Evolutionary conservation across 441 rosid genomes (phyloP).

Genomic region (Raphanus hybrid): DNA sequence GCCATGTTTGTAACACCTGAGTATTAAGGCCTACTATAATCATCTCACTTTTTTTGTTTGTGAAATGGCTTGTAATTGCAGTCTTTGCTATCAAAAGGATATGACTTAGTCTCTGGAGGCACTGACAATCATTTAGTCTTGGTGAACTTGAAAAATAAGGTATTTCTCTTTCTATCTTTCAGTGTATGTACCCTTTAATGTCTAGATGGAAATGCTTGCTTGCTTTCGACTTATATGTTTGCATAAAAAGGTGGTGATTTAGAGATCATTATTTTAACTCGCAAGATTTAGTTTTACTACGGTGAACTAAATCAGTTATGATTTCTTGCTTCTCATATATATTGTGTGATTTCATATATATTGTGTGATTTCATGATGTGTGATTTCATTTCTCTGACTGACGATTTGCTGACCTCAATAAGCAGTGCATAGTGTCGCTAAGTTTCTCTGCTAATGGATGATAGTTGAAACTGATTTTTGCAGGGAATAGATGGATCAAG

Average conservation of each 20-base stretch:
- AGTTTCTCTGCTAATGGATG: background rate
- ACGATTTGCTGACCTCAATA: background rate
- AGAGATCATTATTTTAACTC: background rate
- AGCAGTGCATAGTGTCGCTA: conserved; percentile 3
- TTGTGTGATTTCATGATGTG: background rate
- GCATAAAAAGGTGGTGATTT: background rate
- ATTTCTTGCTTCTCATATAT: background rate
- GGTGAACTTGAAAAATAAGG: conserved; percentile 92
- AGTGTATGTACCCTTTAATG: background rate
- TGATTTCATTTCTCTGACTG: background rate
- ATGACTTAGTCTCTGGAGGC: conserved; percentile 96
- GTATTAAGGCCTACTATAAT: background rate
- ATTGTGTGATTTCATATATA: background rate
- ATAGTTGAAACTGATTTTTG: conserved; percentile 18
- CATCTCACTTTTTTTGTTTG: conserved; percentile 2
- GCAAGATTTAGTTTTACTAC: background rate
- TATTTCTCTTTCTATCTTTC: conserved; percentile 34
- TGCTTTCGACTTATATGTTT: background rate
- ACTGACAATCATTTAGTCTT: conserved; percentile 93
- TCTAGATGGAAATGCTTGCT: background rate
- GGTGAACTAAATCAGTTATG: background rate
- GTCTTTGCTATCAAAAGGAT: conserved; percentile 75
- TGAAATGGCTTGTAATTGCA: conserved; percentile 48
- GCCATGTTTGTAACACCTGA: background rate
- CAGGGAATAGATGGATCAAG: conserved; percentile 98